phyloP scores from a whole-genome alignment of 2,329 filamentous ascomycete genomes.

The Phaeomoniella chlamydospora region DNA sequence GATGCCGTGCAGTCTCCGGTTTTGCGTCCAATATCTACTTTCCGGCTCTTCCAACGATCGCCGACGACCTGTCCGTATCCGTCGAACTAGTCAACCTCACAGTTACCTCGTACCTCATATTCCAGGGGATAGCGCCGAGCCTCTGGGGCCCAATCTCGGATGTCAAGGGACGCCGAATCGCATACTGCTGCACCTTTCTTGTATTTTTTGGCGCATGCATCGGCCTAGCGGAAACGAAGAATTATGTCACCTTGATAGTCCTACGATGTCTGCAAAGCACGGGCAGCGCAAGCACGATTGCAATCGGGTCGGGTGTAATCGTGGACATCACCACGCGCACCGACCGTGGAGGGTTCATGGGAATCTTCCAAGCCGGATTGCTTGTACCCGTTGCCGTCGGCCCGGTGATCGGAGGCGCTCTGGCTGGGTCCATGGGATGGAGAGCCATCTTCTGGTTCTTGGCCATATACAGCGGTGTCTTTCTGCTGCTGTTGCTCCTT shows the following conservation, averaged over 20 bases:
- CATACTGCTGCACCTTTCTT: slow-evolving; percentile 23
- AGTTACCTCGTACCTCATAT: slow-evolving; percentile 29
- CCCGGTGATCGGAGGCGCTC: slow-evolving; percentile 25
- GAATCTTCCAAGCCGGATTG: slow-evolving; percentile 22
- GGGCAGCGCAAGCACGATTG: slow-evolving; percentile 27
- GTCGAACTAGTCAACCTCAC: slow-evolving; percentile 25
- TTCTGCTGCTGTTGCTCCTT: slow-evolving; percentile 17
- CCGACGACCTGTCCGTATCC: slow-evolving; percentile 23
- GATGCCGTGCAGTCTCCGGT: slow-evolving; percentile 20
- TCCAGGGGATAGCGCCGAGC: slow-evolving; percentile 28
- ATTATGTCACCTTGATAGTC: slow-evolving; percentile 23
- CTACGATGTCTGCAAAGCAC: slow-evolving; percentile 28
- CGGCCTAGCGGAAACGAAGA: slow-evolving; percentile 22
- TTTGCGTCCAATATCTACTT: slow-evolving; percentile 33
- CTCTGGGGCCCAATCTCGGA: slow-evolving; percentile 28
- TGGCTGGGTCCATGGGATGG: slow-evolving; percentile 24
- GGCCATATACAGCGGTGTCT: slow-evolving; percentile 19
- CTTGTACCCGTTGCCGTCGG: slow-evolving; percentile 22
- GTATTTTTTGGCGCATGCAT: slow-evolving; percentile 25
- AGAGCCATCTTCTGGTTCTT: slow-evolving; percentile 29
- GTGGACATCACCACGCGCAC: slow-evolving; percentile 25
- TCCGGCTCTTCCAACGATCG: slow-evolving; percentile 26
- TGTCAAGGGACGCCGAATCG: slow-evolving; percentile 22
- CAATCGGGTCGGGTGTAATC: slow-evolving; percentile 26
- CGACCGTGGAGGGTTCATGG: slow-evolving; percentile 27